Base-by-base conservation (phyloP, 768 basidiomycete species). In the Agrocybe pediades region DNA sequence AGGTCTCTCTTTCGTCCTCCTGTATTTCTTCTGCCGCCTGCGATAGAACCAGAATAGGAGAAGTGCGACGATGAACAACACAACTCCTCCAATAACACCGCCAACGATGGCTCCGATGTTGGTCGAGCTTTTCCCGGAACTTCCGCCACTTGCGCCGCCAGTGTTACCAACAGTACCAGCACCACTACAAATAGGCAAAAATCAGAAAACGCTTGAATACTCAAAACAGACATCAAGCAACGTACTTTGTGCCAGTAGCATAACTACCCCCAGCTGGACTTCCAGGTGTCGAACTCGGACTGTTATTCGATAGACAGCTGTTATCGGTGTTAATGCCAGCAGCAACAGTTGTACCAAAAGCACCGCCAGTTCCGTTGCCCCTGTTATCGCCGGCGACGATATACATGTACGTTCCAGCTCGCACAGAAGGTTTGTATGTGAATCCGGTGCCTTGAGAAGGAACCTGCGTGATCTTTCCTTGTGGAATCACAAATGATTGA, bases 231-330 rank as follows among this genome's bases (percentile, higher is more conserved):
- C 19, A 43, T 16, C 17, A 44, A 43, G 16, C 3, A 2, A 56
- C 56, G 19, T 20, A 58, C 58, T 49, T 46, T 29, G 75, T 67
- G 44, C 75, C 77, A 0, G 88, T 90, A 0, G 86, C 81, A 64
- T 87, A 88, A 30, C 74, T 74, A 0, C 88, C 89, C 30, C 90
- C 90, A 19, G 90, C 90, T 6, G 90, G 88, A 50, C 72, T 74
- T 2, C 88, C 90, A 9, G 87, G 79, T 2, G 90, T 93, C 3
- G 90, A 90, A 46, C 86, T 89, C 0, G 90, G 90, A 46, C 88
- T 90, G 13, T 57, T 68, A 41, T 69, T 65, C 40, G 74, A 80
- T 43, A 92, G 64, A 62, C 90, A 93, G 1, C 72, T 77, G 41
- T 64, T 71, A 55, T 81, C 72, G 58, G 77, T 79, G 54, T 74